These are phyloP conservation scores for Hemisphaericaspora xylofermentans DNA, from an alignment of 1,139 yeast genomes.

Conservation along the genomic window DNA sequence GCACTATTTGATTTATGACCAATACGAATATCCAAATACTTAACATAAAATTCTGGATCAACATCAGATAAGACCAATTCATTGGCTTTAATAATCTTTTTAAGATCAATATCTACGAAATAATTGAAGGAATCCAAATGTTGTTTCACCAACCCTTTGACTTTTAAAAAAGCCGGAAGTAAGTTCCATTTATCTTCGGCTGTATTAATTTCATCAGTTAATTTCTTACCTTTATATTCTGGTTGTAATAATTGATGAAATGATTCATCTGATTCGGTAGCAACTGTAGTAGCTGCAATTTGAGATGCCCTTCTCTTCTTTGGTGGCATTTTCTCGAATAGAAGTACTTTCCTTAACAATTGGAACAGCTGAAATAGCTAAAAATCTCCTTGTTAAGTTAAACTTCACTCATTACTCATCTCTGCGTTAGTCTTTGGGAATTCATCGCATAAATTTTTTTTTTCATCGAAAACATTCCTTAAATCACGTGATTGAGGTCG, in stretches of 20 bases:
- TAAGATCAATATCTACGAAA: conserved; percentile 89
- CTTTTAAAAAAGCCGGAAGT: conserved; percentile 91
- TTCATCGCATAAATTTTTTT: no score
- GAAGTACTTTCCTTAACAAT: no score
- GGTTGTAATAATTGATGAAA: conserved; percentile 80
- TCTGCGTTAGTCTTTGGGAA: no score
- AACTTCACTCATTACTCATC: no score
- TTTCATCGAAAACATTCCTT: no score
- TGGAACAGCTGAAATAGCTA: no score
- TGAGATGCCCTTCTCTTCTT: conserved; percentile 22
- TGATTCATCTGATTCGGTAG: conserved; percentile 42
- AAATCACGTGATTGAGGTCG: no score
- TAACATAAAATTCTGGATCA: conserved; percentile 93
- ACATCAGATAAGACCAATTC: conserved; percentile 89
- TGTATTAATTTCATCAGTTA: conserved; percentile 85
- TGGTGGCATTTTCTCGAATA: conserved; percentile 17
- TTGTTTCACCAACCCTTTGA: conserved; percentile 94
- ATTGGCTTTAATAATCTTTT: conserved; percentile 88
- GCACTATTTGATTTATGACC: conserved; percentile 64
- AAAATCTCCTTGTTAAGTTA: no score
- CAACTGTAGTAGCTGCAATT: conserved; percentile 16
- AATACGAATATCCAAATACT: conserved; percentile 87
- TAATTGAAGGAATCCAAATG: conserved; percentile 96
- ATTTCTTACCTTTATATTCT: conserved; percentile 76
- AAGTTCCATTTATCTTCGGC: conserved; percentile 96